Base-by-base conservation (phyloP, 139 green algal genomes). In the Dunaliella sp. region DNA sequence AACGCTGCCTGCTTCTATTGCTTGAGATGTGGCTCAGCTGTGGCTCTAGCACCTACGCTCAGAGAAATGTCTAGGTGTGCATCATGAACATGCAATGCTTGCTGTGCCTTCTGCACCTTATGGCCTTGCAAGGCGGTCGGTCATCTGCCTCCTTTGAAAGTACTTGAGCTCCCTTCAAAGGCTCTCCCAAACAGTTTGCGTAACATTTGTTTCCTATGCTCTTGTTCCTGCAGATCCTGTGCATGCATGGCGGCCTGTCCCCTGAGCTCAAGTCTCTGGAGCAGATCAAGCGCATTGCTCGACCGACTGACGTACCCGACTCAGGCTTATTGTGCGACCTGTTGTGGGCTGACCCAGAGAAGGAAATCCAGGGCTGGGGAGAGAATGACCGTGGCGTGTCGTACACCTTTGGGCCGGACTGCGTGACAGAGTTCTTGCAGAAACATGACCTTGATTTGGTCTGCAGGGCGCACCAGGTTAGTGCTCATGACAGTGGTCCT, bases 261-360 rank as follows among this genome's bases (percentile, higher is more conserved):
- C 97, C 97, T 1, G 97, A 99, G 92, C 91, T 99, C 32, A 98
- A 99, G 89, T 95, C 91, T 0, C 88, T 99, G 86, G 97, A 99
- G 85, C 97, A 99, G 89, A 99, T 99, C 84, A 98, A 99, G 89
- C 94, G 97, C 74, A 97, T 99, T 77, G 92, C 95, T 36, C 91
- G 97, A 25, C 97, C 97, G 1, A 98, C 96, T 36, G 97, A 99
- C 81, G 98, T 99, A 34, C 97, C 97, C 1, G 97, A 99, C 89
- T 95, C 95, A 21, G 97, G 97, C 3, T 91, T 99, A 85, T 93
- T 99, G n/a, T 99, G 97, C 89, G 97, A 99, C 86, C 92, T 99
- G 87, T 93, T 99, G 16, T 99, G 97, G 97, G 95, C 97, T 32
- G 97, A 99, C 85, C 97, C 97, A n/a, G 97, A 99, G 87, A 99